A percentile compares a stretch with the other conserved stretches of the same genome.
These are phyloP conservation scores for Wickerhamiella pararugosa DNA, from an alignment of 1,139 yeast genomes.

Conservation along the genomic window DNA sequence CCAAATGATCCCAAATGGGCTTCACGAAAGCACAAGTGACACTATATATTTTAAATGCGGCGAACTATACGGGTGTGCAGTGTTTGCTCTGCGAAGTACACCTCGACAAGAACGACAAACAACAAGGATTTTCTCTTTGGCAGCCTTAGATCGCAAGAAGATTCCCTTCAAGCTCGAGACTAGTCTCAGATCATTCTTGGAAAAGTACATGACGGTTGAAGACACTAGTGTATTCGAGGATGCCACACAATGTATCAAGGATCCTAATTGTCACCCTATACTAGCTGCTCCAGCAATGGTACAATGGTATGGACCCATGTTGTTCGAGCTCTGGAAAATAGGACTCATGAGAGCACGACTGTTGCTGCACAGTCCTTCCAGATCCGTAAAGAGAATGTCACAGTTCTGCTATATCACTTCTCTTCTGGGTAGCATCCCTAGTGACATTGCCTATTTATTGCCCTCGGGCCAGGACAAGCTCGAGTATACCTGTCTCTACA, in stretches of 20 bases:
- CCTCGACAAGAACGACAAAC: slow-evolving; percentile 12
- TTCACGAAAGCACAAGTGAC: slow-evolving; percentile 49
- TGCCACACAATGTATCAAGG: slow-evolving; percentile 7
- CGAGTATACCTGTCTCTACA: slow-evolving; percentile 40
- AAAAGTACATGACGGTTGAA: slow-evolving; percentile 24
- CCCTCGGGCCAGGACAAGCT: slow-evolving; percentile 18
- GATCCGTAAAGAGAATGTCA: slow-evolving; percentile 30
- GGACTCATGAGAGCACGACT: slow-evolving; percentile 48
- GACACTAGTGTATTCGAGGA: slow-evolving; percentile 6
- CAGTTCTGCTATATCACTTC: slow-evolving; percentile 36
- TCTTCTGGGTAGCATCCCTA: slow-evolving; percentile 34
- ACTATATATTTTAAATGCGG: slow-evolving; percentile 35
- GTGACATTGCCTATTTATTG: slow-evolving; percentile 20
- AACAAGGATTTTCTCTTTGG: slow-evolving; percentile 22
- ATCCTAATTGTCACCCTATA: slow-evolving; percentile 33
- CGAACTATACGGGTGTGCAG: slow-evolving; percentile 33
- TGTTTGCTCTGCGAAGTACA: slow-evolving; percentile 26
- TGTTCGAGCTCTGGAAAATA: slow-evolving; percentile 57
- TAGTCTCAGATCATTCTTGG: slow-evolving; percentile 22
- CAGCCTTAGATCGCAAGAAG: slow-evolving; percentile 15
- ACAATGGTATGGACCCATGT: slow-evolving; percentile 50
- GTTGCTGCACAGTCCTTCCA: slow-evolving; percentile 29
- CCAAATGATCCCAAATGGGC: slow-evolving; percentile 67
- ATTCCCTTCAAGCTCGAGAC: slow-evolving; percentile 15
- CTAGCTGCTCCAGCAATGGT: slow-evolving; percentile 34